Percentiles rank a stretch among this genome's conserved stretches.
phyloP scores from a whole-genome alignment of 1,284 basidiomycete genomes.

The Cutaneotrichosporon cutaneum region DNA sequence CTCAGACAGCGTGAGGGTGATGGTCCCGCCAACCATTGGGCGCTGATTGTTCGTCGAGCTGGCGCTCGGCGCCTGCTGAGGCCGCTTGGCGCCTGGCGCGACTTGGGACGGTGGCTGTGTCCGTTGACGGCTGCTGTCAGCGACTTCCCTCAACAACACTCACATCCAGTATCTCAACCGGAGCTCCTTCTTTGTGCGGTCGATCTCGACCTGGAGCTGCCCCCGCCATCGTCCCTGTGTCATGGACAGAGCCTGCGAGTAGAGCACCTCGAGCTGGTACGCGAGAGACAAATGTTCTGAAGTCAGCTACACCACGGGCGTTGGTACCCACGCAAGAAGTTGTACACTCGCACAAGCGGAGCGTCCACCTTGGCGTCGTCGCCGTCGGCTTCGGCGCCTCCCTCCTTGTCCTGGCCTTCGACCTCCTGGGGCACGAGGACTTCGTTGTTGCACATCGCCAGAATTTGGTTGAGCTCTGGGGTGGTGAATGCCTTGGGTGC shows the following conservation, averaged over 20 bases:
- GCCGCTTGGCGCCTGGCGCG: conserved; percentile 6
- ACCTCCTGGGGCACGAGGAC: conserved; percentile 30
- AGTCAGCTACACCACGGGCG: neutral
- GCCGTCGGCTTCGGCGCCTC: neutral
- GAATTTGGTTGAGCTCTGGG: conserved; percentile 38
- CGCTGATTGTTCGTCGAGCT: conserved; percentile 7
- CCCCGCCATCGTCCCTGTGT: conserved; percentile 39
- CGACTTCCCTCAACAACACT: neutral
- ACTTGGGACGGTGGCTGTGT: conserved; percentile 11
- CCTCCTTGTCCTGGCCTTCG: conserved; percentile 15
- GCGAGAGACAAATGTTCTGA: conserved; percentile 45
- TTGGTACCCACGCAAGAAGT: conserved; percentile 41
- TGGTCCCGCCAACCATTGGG: conserved; percentile 36
- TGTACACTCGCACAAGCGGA: conserved; percentile 44
- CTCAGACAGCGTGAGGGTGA: conserved; percentile 36
- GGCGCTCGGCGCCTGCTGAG: neutral
- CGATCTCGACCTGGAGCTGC: conserved; percentile 42
- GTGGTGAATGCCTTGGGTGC: conserved; percentile 23
- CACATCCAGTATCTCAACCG: conserved; percentile 43
- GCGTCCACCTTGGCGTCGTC: conserved; percentile 31
- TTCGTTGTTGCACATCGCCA: conserved; percentile 45
- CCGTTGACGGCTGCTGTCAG: conserved; percentile 23
- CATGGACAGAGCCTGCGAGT: conserved; percentile 38
- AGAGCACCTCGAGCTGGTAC: conserved; percentile 46
- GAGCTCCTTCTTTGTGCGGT: conserved; percentile 35